phyloP scores from a whole-genome alignment of 139 green algal species.

The Coelastrella sp. region DNA sequence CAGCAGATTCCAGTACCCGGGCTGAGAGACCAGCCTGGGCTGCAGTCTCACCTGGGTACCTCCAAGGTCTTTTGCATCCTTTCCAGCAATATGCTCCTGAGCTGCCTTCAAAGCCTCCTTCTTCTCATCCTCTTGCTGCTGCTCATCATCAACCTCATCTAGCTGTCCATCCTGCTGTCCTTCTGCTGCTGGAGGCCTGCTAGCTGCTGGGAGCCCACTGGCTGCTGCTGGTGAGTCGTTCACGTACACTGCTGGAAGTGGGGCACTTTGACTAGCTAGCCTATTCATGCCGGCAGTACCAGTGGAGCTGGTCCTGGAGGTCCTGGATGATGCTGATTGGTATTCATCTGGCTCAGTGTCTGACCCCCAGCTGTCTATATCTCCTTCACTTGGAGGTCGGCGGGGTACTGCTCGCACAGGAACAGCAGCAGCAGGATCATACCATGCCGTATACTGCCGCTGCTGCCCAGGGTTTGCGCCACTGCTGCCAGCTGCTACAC shows the following conservation, averaged over 20 bases:
- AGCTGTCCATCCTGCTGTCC: not conserved
- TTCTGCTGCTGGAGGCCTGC: not conserved
- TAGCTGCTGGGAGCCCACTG: not conserved
- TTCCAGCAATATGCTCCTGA: not conserved
- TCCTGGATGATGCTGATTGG: constrained; percentile 25
- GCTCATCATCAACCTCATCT: not conserved
- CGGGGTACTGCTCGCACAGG: not conserved
- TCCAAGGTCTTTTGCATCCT: not conserved
- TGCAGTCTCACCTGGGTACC: not conserved
- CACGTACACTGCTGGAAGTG: not conserved
- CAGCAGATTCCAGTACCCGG: too few relatives aligned
- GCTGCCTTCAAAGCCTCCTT: not conserved
- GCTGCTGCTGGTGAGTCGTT: not conserved
- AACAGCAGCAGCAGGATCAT: not conserved
- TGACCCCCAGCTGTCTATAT: not conserved
- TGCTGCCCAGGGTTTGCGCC: not conserved
- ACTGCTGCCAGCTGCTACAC: not conserved
- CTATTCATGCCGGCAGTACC: not conserved
- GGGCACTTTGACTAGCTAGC: constrained; percentile 6
- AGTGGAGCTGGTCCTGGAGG: not conserved
- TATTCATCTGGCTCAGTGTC: not conserved
- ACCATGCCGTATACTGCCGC: not conserved
- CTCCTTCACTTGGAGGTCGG: not conserved
- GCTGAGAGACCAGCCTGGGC: not conserved
- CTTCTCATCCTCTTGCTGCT: constrained; percentile 6